These are phyloP conservation scores for Chenopodium quinoa DNA, from an alignment of 148 eudicot species.

Conservation along the genomic window DNA sequence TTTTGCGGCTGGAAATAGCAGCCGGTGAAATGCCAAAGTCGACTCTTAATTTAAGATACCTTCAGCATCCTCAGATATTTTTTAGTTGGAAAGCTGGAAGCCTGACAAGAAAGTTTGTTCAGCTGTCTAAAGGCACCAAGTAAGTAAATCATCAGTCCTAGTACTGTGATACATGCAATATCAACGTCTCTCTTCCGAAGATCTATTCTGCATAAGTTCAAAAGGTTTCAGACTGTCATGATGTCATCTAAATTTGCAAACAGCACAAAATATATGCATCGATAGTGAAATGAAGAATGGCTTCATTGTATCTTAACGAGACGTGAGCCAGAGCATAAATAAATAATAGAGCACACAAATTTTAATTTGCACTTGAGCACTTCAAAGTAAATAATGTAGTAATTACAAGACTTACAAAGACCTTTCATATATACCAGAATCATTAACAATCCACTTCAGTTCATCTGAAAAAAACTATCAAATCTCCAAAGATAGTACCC, in stretches of 20 bases:
- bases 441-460: background rate
- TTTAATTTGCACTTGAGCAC: background rate
- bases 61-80: slow-evolving; percentile 1
- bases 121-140: slow-evolving; percentile 11
- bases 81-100: slow-evolving; percentile 23
- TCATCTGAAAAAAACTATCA: no score
- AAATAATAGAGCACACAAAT: background rate
- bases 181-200: slow-evolving; percentile 1
- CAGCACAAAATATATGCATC: background rate
- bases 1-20: slow-evolving; percentile 28
- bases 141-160: background rate
- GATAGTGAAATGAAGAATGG: background rate
- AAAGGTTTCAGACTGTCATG: background rate
- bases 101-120: slow-evolving; percentile 3
- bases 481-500: no score
- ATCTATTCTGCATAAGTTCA: background rate
- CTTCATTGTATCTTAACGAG: background rate
- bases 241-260: no score
- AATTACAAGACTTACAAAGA: no score
- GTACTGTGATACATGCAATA: background rate
- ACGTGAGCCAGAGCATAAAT: background rate
- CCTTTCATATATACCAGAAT: background rate
- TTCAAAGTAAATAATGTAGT: no score
- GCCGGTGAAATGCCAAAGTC: slow-evolving; percentile 7
- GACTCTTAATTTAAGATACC: background rate